Evolutionary conservation across 768 basidiomycete genomes (phyloP), one percentile per base, ranked within the genome.

Genomic region (Lactifluus subvellereus): DNA sequence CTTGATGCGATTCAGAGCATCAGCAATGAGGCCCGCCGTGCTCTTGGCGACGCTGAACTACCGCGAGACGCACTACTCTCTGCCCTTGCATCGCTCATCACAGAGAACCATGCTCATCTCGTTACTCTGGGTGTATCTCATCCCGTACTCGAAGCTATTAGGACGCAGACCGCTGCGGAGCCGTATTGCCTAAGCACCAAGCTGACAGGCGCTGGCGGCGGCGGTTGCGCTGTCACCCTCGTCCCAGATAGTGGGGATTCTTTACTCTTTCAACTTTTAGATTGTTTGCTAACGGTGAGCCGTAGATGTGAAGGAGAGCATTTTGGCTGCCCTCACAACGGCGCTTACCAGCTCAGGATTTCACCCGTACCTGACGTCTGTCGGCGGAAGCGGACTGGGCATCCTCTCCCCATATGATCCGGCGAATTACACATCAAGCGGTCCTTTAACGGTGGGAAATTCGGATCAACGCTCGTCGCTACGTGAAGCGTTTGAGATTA

Each of bases 191-290:
- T 98, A 53, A 85, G 85, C 69, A 94, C 94, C n/a, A 97, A 98
- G 77, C 76, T 99, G 60, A 99, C 97, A 7, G 97, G 97, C 47
- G 96, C 97, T 8, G 97, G 97, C 35, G 97, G 97, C 45, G 97
- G 97, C 30, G 97, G 97, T n/a, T 98, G 97, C 71, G 88, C 94
- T 5, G 93, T 98, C 35, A 96, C 95, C 13, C 82, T 98, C 40
- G 81, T 99, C 56, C 97, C 97, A 56, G 94, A 98, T 76, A 84
- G 96, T 95, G 68, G 67, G 87, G 16, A 43, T 16, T 16, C 18
- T 6, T 76, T 32, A 38, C 42, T 51, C 27, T 57, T 33, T 47
- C 32, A 56, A 55, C 57, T n/a, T 18, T 66, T 49, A 14, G 18
- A 58, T 49, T 57, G 1, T 35, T 37, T 27, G 16, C 38, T 60